Evolutionary conservation across 352 stramenopile species (phyloP), one percentile per base, ranked within the genome.

Genomic region (Globisporangium takayamanum): DNA sequence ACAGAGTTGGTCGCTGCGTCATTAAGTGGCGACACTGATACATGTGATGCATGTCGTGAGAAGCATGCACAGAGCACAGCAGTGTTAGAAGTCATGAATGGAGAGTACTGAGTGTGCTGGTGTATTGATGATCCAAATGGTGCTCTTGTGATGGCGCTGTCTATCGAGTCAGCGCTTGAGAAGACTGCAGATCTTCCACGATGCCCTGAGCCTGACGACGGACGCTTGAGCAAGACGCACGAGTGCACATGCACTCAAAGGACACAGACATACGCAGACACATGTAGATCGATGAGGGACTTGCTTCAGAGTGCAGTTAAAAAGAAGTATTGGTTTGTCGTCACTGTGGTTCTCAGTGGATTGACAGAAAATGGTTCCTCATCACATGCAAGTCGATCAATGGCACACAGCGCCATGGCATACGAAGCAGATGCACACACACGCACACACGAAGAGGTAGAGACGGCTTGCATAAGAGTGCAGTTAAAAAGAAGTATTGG

Each of bases 401-500:
- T 53, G 14, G 33, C 44, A 37, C 36, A 68, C 28, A 5, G 28
- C 28, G 28, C 5, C 20, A 26, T 15, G 33, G 18, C 44, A 49
- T 6, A 49, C n/a, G 44, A 18, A 49, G 20, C 7, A 39, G 6
- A 36, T 36, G 30, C 47, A 36, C 37, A 55, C 37, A 46, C 52
- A 64, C 15, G 55, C 37, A 53, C 18, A 28, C 39, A 52, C 22
- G 53, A 20, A 45, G 12, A 44, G 0, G n/a, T 8, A 14, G 20
- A n/a, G 46, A 26, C 48, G 41, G 55, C 51, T 66, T 69, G 65
- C 65, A 85, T 90, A 78, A 67, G 79, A 74, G 89, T 89, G 83
- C 83, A 91, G 79, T 91, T 90, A 89, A 93, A 93, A 93, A 89
- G 78, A 70, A 63, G 69, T 74, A 63, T 89, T 90, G 61, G 55